Evolutionary conservation across 1,284 basidiomycete genomes (phyloP).

Genomic region (Macrocystidia cucumis): DNA sequence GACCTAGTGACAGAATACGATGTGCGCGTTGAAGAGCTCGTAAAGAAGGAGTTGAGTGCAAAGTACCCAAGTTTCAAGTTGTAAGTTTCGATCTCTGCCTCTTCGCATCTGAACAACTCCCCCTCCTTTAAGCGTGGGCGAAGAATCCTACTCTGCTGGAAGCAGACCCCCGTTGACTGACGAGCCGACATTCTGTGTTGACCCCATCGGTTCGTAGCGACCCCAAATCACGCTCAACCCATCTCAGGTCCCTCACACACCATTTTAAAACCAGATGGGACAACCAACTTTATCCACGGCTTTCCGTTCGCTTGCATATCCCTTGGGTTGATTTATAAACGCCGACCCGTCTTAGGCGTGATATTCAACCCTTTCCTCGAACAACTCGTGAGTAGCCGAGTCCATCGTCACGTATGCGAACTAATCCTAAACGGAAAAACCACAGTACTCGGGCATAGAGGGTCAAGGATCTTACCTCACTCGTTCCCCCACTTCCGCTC

Average conservation of each 20-base stretch:
- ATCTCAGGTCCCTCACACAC: not conserved
- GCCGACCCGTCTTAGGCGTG: slow-evolving; percentile 80
- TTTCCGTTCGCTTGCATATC: slow-evolving; percentile 91
- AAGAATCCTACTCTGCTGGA: slow-evolving; percentile 80
- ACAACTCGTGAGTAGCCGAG: slow-evolving; percentile 45
- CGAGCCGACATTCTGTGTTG: slow-evolving; percentile 88
- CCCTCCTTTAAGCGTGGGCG: slow-evolving; percentile 67
- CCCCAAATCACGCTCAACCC: not conserved
- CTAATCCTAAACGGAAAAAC: slow-evolving; percentile 3
- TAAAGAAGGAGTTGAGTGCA: slow-evolving; percentile 60
- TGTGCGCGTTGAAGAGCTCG: slow-evolving; percentile 85
- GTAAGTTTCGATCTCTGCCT: slow-evolving; percentile 36
- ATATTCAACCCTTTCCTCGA: slow-evolving; percentile 92
- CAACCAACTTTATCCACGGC: slow-evolving; percentile 91
- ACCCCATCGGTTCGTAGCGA: slow-evolving; percentile 67
- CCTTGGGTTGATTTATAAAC: slow-evolving; percentile 82
- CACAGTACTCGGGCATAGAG: slow-evolving; percentile 74
- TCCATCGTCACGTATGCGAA: slow-evolving; percentile 1
- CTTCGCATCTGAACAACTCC: slow-evolving; percentile 6
- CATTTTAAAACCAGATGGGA: slow-evolving; percentile 53
- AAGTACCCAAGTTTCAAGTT: slow-evolving; percentile 79
- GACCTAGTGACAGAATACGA: slow-evolving; percentile 98
- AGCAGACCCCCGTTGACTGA: slow-evolving; percentile 69
- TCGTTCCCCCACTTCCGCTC: slow-evolving; percentile 31
- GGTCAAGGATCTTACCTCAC: slow-evolving; percentile 79